Conservation (phyloP, 2,329 filamentous ascomycete genomes). For the Fusarium paranaense region DNA sequence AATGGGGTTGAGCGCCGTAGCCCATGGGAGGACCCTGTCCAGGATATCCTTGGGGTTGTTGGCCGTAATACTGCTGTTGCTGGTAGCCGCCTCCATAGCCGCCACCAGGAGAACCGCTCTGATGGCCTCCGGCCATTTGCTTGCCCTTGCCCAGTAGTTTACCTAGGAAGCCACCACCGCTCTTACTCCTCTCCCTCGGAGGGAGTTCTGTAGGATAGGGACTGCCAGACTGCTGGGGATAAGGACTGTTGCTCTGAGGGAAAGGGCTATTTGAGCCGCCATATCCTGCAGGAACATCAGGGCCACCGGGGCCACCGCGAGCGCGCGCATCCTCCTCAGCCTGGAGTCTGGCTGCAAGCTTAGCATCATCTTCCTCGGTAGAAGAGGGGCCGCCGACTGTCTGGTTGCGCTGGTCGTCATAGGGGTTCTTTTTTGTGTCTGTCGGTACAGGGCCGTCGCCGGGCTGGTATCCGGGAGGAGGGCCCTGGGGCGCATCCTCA, state of each 20-base stretch:
- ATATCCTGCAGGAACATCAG: conserved; percentile 50
- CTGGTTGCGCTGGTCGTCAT: conserved; percentile 57
- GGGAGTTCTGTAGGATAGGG: conserved; percentile 56
- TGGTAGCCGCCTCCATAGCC: conserved; percentile 46
- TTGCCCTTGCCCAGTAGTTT: conserved; percentile 65
- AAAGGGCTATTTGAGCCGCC: conserved; percentile 45
- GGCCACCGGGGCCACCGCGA: conserved; percentile 44
- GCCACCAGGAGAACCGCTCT: conserved; percentile 29
- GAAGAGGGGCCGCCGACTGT: conserved; percentile 50
- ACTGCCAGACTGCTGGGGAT: conserved; percentile 46
- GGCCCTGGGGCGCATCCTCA: conserved; percentile 61
- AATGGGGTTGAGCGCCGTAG: conserved; percentile 43
- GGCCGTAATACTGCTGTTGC: conserved; percentile 44
- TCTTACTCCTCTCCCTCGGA: conserved; percentile 53
- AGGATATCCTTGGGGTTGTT: conserved; percentile 40
- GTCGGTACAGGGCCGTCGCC: conserved; percentile 53
- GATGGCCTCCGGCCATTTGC: conserved; percentile 47
- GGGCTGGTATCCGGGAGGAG: conserved; percentile 75
- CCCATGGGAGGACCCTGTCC: conserved; percentile 44
- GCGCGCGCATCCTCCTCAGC: conserved; percentile 82
- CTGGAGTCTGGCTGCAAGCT: conserved; percentile 80
- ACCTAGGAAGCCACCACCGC: conserved; percentile 60
- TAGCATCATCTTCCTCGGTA: conserved; percentile 74
- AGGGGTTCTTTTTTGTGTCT: conserved; percentile 79
- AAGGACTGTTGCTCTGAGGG: conserved; percentile 39